These are phyloP conservation scores for Orobanche coerulescens DNA, from an alignment of 257 asterid species.

Conservation along the genomic window DNA sequence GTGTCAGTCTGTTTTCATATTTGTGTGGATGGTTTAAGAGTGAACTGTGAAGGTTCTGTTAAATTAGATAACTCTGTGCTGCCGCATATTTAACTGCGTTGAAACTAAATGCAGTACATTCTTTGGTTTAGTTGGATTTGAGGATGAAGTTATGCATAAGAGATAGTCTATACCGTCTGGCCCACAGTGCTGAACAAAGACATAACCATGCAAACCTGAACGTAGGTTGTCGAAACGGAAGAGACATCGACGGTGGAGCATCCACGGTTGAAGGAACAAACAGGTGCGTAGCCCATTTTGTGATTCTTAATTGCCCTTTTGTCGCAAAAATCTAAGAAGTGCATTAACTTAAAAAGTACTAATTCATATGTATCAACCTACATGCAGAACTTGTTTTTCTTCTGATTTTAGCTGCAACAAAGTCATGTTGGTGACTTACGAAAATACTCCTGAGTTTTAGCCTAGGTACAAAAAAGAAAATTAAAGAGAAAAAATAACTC, in stretches of 20 bases:
- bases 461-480: no score
- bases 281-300: constrained; percentile 21
- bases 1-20: background rate
- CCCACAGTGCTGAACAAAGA: constrained; percentile 77
- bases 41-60: background rate
- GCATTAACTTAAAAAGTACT: background rate
- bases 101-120: constrained; percentile 9
- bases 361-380: background rate
- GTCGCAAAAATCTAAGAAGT: background rate
- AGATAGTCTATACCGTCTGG: constrained; percentile 87
- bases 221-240: constrained; percentile 27
- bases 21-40: background rate
- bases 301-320: background rate
- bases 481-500: no score
- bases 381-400: background rate
- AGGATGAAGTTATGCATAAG: constrained; percentile 80
- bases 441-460: no score
- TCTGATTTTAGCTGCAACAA: background rate
- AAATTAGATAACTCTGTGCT: background rate
- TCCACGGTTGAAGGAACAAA: constrained; percentile 22
- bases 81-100: background rate
- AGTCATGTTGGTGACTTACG: no score
- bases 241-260: constrained; percentile 22
- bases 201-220: constrained; percentile 34
- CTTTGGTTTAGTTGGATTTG: constrained; percentile 61